These are phyloP conservation scores for Fusarium tupiense DNA, from an alignment of 2,329 filamentous ascomycete species.

Conservation along the genomic window DNA sequence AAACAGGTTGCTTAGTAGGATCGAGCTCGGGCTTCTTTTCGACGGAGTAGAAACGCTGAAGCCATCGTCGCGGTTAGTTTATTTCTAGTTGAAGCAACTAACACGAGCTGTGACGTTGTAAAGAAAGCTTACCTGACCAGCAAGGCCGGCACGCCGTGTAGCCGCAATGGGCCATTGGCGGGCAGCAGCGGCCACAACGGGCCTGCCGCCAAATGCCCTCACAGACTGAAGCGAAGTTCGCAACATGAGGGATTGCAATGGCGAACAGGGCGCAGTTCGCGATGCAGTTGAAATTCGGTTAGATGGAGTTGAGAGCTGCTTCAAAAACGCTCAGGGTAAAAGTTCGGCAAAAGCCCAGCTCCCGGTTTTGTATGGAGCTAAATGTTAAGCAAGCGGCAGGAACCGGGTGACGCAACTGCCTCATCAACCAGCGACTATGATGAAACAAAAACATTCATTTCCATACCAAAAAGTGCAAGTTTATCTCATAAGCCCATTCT, in stretches of 20 bases:
- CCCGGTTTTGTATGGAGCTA: slow-evolving; percentile 37
- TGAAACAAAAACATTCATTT: not conserved
- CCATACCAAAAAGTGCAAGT: not conserved
- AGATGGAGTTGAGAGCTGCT: slow-evolving; percentile 45
- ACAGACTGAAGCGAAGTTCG: slow-evolving; percentile 74
- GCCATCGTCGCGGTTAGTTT: slow-evolving; percentile 45
- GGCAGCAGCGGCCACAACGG: slow-evolving; percentile 61
- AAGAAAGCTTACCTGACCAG: slow-evolving; percentile 49
- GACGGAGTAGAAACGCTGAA: slow-evolving; percentile 67
- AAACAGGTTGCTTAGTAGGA: slow-evolving; percentile 59
- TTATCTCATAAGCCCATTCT: not conserved
- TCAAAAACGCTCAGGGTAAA: slow-evolving; percentile 58
- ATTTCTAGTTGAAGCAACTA: slow-evolving; percentile 1
- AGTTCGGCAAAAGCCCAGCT: slow-evolving; percentile 56
- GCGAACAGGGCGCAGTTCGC: slow-evolving; percentile 50
- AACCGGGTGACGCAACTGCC: slow-evolving; percentile 50
- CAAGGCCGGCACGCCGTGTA: slow-evolving; percentile 47
- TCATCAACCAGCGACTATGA: slow-evolving; percentile 1
- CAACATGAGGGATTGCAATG: slow-evolving; percentile 70
- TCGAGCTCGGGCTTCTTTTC: slow-evolving; percentile 61
- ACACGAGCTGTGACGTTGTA: slow-evolving; percentile 47
- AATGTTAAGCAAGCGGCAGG: slow-evolving; percentile 45
- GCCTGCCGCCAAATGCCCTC: slow-evolving; percentile 66
- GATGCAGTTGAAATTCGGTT: slow-evolving; percentile 45
- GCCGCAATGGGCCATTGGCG: slow-evolving; percentile 66